A percentile compares a stretch with the other conserved stretches of the same genome.
phyloP scores from a whole-genome alignment of 257 asterid species.

The Avicennia marina region DNA sequence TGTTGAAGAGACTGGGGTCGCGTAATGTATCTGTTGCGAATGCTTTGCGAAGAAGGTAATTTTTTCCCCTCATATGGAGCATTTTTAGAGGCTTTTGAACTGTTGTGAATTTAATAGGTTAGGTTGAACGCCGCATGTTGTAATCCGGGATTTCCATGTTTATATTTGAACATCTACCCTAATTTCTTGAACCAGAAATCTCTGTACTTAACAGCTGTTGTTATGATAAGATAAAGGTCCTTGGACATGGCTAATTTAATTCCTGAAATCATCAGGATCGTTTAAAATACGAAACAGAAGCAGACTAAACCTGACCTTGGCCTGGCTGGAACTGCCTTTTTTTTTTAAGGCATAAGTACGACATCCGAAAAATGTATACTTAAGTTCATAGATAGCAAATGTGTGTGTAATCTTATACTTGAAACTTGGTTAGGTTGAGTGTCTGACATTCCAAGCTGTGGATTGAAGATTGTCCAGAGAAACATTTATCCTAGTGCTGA shows the following conservation, averaged over 20 bases:
- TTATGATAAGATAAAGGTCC: background rate
- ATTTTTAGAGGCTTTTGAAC: background rate
- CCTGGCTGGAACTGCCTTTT: no score
- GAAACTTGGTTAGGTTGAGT: no score
- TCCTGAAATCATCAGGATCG: no score
- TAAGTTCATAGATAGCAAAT: no score
- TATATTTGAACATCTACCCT: background rate
- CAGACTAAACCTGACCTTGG: no score
- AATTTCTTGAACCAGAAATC: background rate
- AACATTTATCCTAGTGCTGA: no score
- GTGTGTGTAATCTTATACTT: no score
- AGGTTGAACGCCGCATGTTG: background rate
- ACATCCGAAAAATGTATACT: no score
- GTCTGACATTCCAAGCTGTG: no score
- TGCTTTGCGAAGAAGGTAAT: constrained; percentile 49
- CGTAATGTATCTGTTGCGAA: constrained; percentile 34
- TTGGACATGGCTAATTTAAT: background rate
- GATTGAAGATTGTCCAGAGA: no score
- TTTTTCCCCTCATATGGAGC: background rate
- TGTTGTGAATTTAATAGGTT: background rate
- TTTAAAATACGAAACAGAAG: no score
- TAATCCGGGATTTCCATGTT: background rate
- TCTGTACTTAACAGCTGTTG: background rate
- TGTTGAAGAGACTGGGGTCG: constrained; percentile 57
- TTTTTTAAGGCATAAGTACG: no score